Evolutionary conservation across 257 asterid species (phyloP).

Genomic region (Ophiorrhiza pumila): DNA sequence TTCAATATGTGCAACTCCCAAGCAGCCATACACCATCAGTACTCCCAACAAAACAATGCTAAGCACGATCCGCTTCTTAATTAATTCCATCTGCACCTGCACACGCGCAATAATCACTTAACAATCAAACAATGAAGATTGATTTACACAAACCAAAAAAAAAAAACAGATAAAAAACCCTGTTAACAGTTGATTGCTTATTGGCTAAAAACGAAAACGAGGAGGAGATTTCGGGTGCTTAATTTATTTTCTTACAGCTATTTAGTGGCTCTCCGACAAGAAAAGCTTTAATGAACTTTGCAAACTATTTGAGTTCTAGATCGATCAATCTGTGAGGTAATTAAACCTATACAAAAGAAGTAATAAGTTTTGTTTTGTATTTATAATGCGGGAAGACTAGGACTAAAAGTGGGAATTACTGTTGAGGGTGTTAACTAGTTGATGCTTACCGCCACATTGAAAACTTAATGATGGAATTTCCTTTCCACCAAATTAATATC

Average conservation of each 20-base stretch:
- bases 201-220: too few relatives aligned
- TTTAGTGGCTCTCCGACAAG: too few relatives aligned
- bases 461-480: constrained; percentile 20
- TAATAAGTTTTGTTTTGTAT: not conserved
- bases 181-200: too few relatives aligned
- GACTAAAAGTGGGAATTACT: too few relatives aligned
- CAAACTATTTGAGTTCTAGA: not conserved
- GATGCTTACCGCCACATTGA: not conserved
- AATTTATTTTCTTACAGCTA: too few relatives aligned
- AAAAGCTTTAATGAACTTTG: too few relatives aligned
- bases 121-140: not conserved
- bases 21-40: constrained; percentile 4
- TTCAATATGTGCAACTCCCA: not conserved
- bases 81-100: not conserved
- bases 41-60: not conserved
- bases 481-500: constrained; percentile 25
- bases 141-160: not conserved
- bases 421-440: too few relatives aligned
- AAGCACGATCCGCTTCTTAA: not conserved
- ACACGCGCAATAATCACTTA: not conserved
- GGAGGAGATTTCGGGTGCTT: too few relatives aligned
- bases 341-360: not conserved
- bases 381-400: not conserved
- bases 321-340: constrained; percentile 7
- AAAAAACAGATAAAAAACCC: not conserved